Evolutionary conservation across 768 basidiomycete genomes (phyloP), one percentile per base, ranked within the genome.

Genomic region (Russula ochroleuca): DNA sequence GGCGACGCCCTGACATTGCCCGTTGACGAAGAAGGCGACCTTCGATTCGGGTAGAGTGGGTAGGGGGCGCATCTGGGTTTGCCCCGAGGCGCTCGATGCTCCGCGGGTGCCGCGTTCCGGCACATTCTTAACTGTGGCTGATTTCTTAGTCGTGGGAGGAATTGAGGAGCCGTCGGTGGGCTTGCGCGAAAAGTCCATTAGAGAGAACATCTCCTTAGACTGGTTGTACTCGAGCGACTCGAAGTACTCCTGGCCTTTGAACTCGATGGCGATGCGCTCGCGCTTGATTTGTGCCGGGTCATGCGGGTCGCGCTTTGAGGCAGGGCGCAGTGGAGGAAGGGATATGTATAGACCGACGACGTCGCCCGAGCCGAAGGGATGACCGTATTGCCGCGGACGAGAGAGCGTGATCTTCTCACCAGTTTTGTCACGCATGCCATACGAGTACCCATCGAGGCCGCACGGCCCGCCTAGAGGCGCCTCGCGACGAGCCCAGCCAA

Each of bases 201-300:
- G 83, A 41, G 86, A 79, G 14, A 82, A 78, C 97, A 98, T 98
- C 76, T 99, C 97, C 73, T 95, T 97, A 33, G 82, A 85, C 63
- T 86, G 85, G 11, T 85, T 75, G 73, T 97, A 98, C 73, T 98
- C 96, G 65, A 92, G 78, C 64, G 86, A 86, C 77, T 99, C 97
- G 73, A 98, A 98, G 73, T 95, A 94, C 67, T 93, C 90, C 75
- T 96, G 94, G n/a, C 92, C 92, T 75, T 96, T 97, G 76, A 93
- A 91, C 64, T 91, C 90, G 72, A 99, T 95, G 4, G 95, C 85
- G 64, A 96, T 90, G 60, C 97, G 90, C 71, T 94, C 91, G 59
- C 97, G 85, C 67, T 86, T 85, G 66, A 97, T 75, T 67, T 87
- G 87, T 5, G 90, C 88, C 11, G 95, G 90, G 72, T 97, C 91